Evolutionary conservation across 148 eudicot species (phyloP), one percentile per base, ranked within the genome.

Genomic region (Persicaria maculosa): DNA sequence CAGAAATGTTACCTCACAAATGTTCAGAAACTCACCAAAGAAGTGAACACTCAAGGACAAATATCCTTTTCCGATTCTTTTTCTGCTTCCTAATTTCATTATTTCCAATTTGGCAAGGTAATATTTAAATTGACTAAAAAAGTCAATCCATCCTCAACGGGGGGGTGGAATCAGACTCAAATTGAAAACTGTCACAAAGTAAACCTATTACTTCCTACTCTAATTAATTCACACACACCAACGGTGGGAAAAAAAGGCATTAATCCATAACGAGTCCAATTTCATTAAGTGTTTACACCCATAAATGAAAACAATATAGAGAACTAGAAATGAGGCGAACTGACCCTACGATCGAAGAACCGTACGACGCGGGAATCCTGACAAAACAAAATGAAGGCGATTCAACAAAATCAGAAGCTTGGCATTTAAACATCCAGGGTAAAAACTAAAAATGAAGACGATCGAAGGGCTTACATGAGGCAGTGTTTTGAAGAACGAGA

Each of bases 341-440:
- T 81, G 45, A 95, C 98, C 97, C 92, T 86, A 9, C 98, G 96
- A 83, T 95, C 98, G 25, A 95, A 95, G 77, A 95, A 80, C 53
- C 97, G 91, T 71, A 95, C 77, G 75, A 90, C 89, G 74, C 96
- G 88, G 52, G 85, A 53, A 73, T 90, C 97, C 98, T 95, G 86
- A 70, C 68, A 84, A 79, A 36, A 74, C 12, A 78, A 79, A 50
- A 54, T 31, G 36, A 54, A 43, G 25, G 75, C 50, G 14, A 44
- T 69, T 69, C 7, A 31, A 47, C 46, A 75, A 68, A 43, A 11
- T 76, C 62, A 71, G 57, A 25, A 31, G 53, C 9, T 46, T 1
- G 57, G 72, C 47, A n/a, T 7, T 17, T 44, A 15, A 50, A 22
- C 76, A 25, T 50, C 65, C 43, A 50, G 31, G 20, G 25, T 14